phyloP scores from a whole-genome alignment of 306 rosid species.

The Clitoria ternatea region DNA sequence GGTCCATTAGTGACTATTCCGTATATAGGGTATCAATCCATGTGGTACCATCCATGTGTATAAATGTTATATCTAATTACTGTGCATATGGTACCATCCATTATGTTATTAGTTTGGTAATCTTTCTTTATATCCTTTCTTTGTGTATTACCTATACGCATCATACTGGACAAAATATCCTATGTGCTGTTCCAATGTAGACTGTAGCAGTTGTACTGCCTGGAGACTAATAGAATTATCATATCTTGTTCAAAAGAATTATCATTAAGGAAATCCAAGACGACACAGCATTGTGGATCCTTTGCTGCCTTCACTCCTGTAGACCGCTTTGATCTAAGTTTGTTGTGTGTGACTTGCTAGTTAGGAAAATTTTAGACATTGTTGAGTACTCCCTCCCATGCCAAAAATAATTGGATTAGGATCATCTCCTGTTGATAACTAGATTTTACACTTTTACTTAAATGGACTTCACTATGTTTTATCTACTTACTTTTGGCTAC shows the following conservation, averaged over 20 bases:
- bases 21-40: constrained; percentile 1
- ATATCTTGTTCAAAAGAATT: neutral
- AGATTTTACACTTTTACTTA: neutral
- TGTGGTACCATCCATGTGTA: neutral
- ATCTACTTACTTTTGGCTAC: neutral
- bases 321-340: neutral
- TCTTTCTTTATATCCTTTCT: neutral
- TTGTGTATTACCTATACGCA: neutral
- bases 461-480: neutral
- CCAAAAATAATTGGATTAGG: neutral
- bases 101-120: neutral
- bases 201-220: neutral
- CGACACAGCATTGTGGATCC: neutral
- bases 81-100: too few relatives aligned
- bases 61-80: too few relatives aligned
- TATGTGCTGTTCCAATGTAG: neutral
- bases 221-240: neutral
- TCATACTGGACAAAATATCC: neutral
- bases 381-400: neutral
- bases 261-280: neutral
- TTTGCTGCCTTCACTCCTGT: neutral
- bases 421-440: too few relatives aligned
- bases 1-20: neutral
- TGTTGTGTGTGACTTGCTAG: neutral
- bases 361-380: neutral